A percentile compares a stretch with the other conserved stretches of the same genome.
Conservation (phyloP, 345 rosid species). For the Limnanthes douglasii region DNA sequence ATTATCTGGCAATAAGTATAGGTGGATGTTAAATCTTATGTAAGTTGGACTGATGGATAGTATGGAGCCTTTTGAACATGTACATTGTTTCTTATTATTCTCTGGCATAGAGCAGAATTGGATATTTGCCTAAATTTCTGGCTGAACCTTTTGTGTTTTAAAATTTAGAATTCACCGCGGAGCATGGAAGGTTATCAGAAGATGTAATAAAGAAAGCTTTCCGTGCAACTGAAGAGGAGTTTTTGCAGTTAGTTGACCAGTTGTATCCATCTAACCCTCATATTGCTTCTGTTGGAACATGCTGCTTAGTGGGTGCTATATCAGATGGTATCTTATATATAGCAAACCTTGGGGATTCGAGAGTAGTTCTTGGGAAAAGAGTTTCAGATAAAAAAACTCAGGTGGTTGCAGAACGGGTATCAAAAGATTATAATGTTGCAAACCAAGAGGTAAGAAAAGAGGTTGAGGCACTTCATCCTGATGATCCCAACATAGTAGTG, state of each 20-base stretch:
- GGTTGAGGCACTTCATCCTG: conserved; percentile 59
- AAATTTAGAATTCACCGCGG: conserved; percentile 22
- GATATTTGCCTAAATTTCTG: too few relatives aligned
- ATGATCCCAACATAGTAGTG: conserved; percentile 40
- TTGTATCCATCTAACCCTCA: conserved; percentile 28
- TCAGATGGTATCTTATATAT: conserved; percentile 27
- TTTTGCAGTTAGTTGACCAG: conserved; percentile 33
- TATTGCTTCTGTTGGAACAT: conserved; percentile 49
- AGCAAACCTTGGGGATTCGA: conserved; percentile 62
- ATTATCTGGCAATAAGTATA: too few relatives aligned
- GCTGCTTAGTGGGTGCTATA: conserved; percentile 51
- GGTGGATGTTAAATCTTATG: too few relatives aligned
- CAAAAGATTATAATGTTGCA: conserved; percentile 49
- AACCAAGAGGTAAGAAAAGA: conserved; percentile 61
- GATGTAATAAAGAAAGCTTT: conserved; percentile 40
- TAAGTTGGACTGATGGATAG: too few relatives aligned
- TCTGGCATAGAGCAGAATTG: too few relatives aligned
- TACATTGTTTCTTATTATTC: too few relatives aligned
- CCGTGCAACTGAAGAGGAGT: conserved; percentile 36
- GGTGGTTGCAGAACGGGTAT: conserved; percentile 41
- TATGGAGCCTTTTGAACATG: too few relatives aligned
- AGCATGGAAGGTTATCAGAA: conserved; percentile 36
- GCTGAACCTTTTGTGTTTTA: neutral
- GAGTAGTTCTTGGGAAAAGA: conserved; percentile 46
- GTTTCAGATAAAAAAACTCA: conserved; percentile 4